phyloP scores from a whole-genome alignment of 331 rosid species.

The Telfairia occidentalis region DNA sequence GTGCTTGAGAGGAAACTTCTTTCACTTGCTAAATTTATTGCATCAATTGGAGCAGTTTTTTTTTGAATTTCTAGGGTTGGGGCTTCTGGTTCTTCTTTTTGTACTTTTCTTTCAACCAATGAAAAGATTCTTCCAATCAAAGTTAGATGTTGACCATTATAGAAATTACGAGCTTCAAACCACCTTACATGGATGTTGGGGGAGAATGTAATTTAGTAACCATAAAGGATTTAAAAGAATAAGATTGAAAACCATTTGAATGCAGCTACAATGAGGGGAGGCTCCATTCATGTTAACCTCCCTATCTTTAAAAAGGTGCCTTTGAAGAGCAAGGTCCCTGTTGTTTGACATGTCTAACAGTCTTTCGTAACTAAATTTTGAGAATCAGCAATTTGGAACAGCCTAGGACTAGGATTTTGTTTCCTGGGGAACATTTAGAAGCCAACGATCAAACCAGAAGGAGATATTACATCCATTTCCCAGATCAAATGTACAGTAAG shows the following conservation, averaged over 20 bases:
- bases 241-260: neutral
- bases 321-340: neutral
- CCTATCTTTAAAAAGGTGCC: neutral
- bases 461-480: neutral
- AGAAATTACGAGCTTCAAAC: neutral
- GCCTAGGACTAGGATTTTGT: neutral
- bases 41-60: neutral
- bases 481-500: neutral
- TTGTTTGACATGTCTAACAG: neutral
- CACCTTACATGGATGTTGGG: neutral
- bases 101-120: neutral
- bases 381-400: neutral
- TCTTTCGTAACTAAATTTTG: neutral
- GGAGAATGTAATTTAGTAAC: neutral
- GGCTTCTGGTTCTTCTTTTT: neutral
- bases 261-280: neutral
- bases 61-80: neutral
- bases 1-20: neutral
- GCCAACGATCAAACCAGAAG: neutral
- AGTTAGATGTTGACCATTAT: neutral
- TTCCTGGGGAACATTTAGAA: neutral
- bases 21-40: neutral
- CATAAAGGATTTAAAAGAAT: neutral
- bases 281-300: neutral
- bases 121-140: neutral